Conservation (phyloP, 2,329 filamentous ascomycete species). For the Xylariomycetidae sp. region DNA sequence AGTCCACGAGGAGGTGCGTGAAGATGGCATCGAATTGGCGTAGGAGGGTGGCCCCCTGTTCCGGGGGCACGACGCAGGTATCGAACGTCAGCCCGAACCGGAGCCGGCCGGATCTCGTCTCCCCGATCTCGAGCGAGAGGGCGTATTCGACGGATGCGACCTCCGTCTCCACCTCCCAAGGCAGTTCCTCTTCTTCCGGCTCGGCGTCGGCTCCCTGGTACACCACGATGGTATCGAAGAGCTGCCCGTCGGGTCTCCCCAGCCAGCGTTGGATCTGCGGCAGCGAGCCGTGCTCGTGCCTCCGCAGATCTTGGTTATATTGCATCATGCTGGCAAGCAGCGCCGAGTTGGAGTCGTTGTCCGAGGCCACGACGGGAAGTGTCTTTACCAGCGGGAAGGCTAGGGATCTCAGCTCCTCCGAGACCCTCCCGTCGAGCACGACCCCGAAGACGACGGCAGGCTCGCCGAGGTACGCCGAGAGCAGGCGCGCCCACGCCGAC, state of each 20-base stretch:
- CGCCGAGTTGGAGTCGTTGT: constrained; percentile 48
- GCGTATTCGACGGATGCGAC: constrained; percentile 70
- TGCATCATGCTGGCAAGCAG: constrained; percentile 61
- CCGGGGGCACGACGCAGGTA: constrained; percentile 57
- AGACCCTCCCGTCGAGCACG: constrained; percentile 70
- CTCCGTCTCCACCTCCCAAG: constrained; percentile 62
- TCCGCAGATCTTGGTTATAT: constrained; percentile 59
- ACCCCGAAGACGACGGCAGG: constrained; percentile 69
- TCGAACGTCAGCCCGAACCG: constrained; percentile 63
- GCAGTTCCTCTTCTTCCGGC: constrained; percentile 15
- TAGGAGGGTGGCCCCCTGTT: constrained; percentile 65
- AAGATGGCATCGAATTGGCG: constrained; percentile 68
- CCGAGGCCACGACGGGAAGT: constrained; percentile 63
- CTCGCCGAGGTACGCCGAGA: constrained; percentile 76
- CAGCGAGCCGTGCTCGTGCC: constrained; percentile 68
- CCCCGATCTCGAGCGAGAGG: constrained; percentile 75
- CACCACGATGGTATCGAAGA: constrained; percentile 83
- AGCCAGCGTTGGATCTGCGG: constrained; percentile 69
- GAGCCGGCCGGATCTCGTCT: constrained; percentile 41
- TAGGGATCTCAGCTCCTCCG: constrained; percentile 52
- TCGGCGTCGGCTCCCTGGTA: constrained; percentile 60
- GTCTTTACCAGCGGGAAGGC: constrained; percentile 80
- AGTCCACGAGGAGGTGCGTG: constrained; percentile 49
- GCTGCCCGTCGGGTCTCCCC: constrained; percentile 55
- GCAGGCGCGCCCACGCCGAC: constrained; percentile 70